Conservation (phyloP, 2,329 filamentous ascomycete genomes). For the Bisporella sp. region DNA sequence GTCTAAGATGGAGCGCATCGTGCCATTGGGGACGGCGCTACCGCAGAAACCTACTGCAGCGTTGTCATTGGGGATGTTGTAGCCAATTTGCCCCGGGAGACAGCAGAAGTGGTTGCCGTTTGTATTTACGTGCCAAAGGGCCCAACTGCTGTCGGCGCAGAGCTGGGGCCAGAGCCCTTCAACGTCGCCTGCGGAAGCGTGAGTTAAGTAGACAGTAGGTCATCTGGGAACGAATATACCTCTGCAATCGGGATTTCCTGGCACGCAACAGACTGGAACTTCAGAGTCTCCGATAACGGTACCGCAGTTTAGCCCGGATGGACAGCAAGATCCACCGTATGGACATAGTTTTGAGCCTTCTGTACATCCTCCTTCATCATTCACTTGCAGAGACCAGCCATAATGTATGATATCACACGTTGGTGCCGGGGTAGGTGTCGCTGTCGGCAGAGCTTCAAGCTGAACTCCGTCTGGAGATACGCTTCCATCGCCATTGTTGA, state of each 20-base stretch:
- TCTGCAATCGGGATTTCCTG: constrained; percentile 1
- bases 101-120: constrained; percentile 1
- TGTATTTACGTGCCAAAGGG: constrained; percentile 1
- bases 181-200: not conserved
- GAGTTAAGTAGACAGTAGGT: too few relatives aligned
- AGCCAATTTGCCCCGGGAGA: not conserved
- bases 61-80: not conserved
- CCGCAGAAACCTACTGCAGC: not conserved
- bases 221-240: not conserved
- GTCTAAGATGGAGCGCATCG: not conserved
- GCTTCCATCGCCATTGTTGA: not conserved
- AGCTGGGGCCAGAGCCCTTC: not conserved
- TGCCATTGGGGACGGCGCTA: not conserved
- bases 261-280: not conserved
- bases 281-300: constrained; percentile 1
- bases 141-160: not conserved
- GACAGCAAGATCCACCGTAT: not conserved
- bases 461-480: not conserved
- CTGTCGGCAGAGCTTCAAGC: not conserved
- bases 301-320: not conserved
- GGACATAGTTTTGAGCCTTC: not conserved
- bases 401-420: not conserved
- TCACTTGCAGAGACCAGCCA: not conserved
- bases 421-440: not conserved
- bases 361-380: not conserved